Base-by-base conservation (phyloP, 106 monocot genomes). In the Dioscorea alata region DNA sequence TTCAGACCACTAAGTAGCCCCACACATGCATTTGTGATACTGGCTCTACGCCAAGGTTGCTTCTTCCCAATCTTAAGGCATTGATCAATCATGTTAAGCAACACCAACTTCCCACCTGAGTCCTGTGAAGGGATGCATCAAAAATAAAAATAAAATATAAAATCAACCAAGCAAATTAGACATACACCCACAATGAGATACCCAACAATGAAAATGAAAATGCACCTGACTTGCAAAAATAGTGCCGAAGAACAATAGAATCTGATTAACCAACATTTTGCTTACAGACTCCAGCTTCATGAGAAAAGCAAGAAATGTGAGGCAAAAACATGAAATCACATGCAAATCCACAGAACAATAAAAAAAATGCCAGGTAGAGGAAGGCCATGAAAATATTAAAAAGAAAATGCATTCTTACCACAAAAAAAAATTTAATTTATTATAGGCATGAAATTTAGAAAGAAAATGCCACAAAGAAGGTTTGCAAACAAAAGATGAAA, bases 211-310 rank as follows among this genome's bases (percentile, higher is more conserved):
- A 64, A 24, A 58, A 59, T 49, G 23, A 64, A 24, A 20, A 70
- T 54, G 57, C 68, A 97, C 96, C 96, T 84, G 81, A 77, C 65
- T 69, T 14, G 97, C 86, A 87, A 97, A 92, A 6, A 97, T 89
- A 20, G 66, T 73, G 61, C 89, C 97, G 74, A 92, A 84, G 71
- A 82, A 89, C 71, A 92, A 65, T 23, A 97, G 85, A 87, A 84
- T 92, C 71, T 97, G 97, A 67, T 97, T 97, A 69, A 92, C 83
- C 71, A 97, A 71, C 77, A 87, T 72, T 81, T 79, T 92, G 78
- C 84, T 83, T 48, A 92, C 63, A 4, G 86, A 72, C 74, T 85
- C 92, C 16, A 92, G 78, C 97, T 97, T 71, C 69, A 82, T 33
- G 17, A 70, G 32, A 23, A 32, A 16, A 63, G 23, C 12, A 32